Evolutionary conservation across 2,329 filamentous ascomycete species (phyloP).

Genomic region (Pseudogymnoascus sp.): DNA sequence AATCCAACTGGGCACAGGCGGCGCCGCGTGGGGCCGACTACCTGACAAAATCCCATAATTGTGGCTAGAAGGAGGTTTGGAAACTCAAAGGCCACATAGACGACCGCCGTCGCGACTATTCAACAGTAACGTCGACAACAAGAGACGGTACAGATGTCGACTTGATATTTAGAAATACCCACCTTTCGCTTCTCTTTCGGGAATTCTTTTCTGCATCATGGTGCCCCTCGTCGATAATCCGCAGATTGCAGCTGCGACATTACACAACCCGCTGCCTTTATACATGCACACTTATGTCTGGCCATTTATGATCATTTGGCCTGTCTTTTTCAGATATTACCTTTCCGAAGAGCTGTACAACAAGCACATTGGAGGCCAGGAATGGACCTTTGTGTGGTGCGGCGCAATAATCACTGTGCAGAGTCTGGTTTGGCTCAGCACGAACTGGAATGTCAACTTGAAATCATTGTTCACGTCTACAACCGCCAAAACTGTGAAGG

Average conservation of each 20-base stretch:
- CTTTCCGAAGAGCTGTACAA: constrained; percentile 77
- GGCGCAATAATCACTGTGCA: constrained; percentile 82
- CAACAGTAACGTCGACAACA: constrained; percentile 8
- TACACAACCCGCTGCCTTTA: constrained; percentile 77
- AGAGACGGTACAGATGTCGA: constrained; percentile 7
- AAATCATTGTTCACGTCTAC: constrained; percentile 72
- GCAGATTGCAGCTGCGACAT: constrained; percentile 78
- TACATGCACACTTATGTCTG: constrained; percentile 82
- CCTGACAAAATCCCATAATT: constrained; percentile 9
- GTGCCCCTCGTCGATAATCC: constrained; percentile 81
- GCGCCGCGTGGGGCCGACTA: constrained; percentile 8
- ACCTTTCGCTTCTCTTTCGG: not conserved
- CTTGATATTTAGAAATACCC: constrained; percentile 8
- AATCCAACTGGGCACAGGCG: constrained; percentile 6
- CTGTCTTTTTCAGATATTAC: constrained; percentile 81
- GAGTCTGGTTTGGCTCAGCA: constrained; percentile 85
- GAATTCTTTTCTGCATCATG: constrained; percentile 36
- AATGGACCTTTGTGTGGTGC: constrained; percentile 97
- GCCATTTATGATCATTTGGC: constrained; percentile 90
- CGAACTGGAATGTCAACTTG: constrained; percentile 92
- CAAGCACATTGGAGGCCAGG: constrained; percentile 80
- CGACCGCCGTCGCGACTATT: constrained; percentile 3
- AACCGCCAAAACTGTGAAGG: constrained; percentile 57
- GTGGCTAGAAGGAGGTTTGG: constrained; percentile 3
- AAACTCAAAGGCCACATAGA: constrained; percentile 11